Evolutionary conservation across 352 stramenopile genomes (phyloP), one percentile per base, ranked within the genome.

Genomic region (Globisporangium orthogonon): DNA sequence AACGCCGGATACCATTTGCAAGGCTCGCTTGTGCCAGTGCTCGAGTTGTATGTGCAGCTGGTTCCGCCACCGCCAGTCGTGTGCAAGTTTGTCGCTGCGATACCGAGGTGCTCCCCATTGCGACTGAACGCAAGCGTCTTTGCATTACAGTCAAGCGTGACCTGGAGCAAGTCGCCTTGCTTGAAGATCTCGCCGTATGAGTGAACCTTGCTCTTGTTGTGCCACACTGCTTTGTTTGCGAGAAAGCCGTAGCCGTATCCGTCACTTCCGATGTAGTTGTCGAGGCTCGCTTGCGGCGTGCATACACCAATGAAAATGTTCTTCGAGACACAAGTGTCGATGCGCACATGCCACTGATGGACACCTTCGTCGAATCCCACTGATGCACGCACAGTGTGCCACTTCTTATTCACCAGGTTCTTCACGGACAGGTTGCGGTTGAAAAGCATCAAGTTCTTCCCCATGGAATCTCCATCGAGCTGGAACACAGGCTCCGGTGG

Each of bases 231-330:
- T 43, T 93, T 96, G 65, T 97, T 97, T 1, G 89, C 88, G 3
- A 97, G 67, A 56, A 94, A 97, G 3, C 86, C 89, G 67, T 94
- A 97, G n/a, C 89, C 88, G 43, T 73, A 85, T 0, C 69, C 72
- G 46, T 97, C 89, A 56, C 80, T 95, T 17, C 89, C 89, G 33
- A 97, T 73, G 58, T 97, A 97, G 60, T 97, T 97, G 18, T 95
- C 83, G 39, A 96, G 67, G 14, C 61, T 81, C 5, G 80, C 83
- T 9, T 94, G 69, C 3, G 57, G 65, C 0, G 76, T 89, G 37
- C 78, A 85, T 11, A 97, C 72, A 2, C 89, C 89, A 28, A 97
- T 89, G 56, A 97, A 97, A 29, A 97, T 94, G 57, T 97, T 97
- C 60, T 97, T 97, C 7, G 80, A 94, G 29, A 94, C 77, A 48